Base-by-base conservation (phyloP, 2,329 filamentous ascomycete genomes). In the Botrytis hyacinthi region DNA sequence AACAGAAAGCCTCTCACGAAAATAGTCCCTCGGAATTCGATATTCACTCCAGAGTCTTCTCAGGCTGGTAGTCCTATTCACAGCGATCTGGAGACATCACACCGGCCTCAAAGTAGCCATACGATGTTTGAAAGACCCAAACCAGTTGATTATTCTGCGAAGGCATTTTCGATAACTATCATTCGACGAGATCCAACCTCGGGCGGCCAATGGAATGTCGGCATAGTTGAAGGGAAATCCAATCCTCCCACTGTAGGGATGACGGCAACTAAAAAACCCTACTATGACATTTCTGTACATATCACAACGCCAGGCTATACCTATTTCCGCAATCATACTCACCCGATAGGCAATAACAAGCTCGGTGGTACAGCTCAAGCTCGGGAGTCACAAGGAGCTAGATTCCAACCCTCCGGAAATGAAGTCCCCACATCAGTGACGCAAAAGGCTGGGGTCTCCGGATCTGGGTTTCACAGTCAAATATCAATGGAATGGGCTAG, bases 171-270 rank as follows among this genome's bases (percentile, higher is more conserved):
- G 16, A 79, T 82, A 73, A 82, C 89, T 0, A 81, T 95, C 22
- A 93, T 94, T 78, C 90, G 92, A n/a, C 88, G 92, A 76, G 91
- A 94, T 80, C 91, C 91, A 1, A 85, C 87, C 35, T 88, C 90
- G 14, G 89, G 89, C 12, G 86, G 85, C 72, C 92, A 94, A 81
- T 94, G 92, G 91, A 94, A 94, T 79, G 87, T 94, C 20, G 92
- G 90, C 35, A 89, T 86, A 72, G 86, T 94, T 67, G 86, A 86
- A 69, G 79, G 80, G 73, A 77, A 57, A 63, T 61, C 54, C 40
- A 73, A 67, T 62, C 72, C 72, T 32, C 59, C 32, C 6, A 60
- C 46, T 7, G 26, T 12, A 20, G 75, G 48, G 60, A 73, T 71
- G 26, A 32, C 69, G 78, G 77, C 69, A 78, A 80, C 80, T 3